These are phyloP conservation scores for Trichoderma guizhouense DNA, from an alignment of 2,329 filamentous ascomycete species.

Conservation along the genomic window DNA sequence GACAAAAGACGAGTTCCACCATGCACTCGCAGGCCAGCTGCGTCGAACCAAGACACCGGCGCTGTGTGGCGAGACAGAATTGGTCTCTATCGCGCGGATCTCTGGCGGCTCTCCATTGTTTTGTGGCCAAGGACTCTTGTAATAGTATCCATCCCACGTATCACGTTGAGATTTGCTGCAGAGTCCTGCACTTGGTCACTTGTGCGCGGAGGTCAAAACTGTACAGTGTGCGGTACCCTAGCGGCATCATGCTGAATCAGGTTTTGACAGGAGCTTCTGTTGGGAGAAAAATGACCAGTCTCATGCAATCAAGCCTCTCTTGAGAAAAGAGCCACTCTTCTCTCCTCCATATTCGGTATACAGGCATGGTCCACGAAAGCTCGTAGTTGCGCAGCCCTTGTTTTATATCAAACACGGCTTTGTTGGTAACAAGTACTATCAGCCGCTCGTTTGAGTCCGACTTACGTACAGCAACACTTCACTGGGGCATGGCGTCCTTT, in stretches of 20 bases:
- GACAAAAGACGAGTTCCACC: neutral
- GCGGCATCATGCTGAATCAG: neutral
- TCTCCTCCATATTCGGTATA: neutral
- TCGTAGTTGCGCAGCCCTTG: neutral
- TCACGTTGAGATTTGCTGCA: neutral
- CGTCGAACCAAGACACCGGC: neutral
- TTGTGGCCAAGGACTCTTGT: neutral
- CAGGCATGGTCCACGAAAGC: neutral
- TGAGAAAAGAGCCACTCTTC: neutral
- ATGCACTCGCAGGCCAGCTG: neutral
- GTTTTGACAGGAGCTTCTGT: conserved; percentile 10
- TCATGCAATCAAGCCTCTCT: neutral
- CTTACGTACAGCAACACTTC: neutral
- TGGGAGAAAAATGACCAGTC: conserved; percentile 10
- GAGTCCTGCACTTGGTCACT: neutral
- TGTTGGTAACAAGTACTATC: neutral
- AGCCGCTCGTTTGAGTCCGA: neutral
- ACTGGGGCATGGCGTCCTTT: neutral
- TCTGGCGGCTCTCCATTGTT: neutral
- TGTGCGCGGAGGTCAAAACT: neutral
- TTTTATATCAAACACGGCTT: neutral
- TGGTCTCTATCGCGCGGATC: neutral
- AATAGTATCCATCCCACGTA: neutral
- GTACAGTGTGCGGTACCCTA: neutral
- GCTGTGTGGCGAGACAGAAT: neutral